Base-by-base conservation (phyloP, 257 asterid species). In the Nicotiana attenuata region DNA sequence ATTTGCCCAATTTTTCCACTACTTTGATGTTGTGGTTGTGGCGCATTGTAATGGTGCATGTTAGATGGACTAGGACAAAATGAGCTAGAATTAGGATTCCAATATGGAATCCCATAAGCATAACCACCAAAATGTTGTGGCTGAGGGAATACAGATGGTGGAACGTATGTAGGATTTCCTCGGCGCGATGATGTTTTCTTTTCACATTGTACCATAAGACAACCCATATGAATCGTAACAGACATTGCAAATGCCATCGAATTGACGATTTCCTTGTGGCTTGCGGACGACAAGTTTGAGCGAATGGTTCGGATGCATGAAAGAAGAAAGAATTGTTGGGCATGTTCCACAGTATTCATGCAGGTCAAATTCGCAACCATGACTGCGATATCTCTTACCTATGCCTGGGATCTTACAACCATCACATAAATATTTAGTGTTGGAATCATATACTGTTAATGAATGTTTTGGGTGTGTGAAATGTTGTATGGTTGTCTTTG, bases 311-410 rank as follows among this genome's bases (percentile, higher is more conserved):
- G n/a, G n/a, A n/a, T n/a, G n/a, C n/a, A 80, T 65, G 56, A 80
- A 80, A 15, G 65, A 47, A 1, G 88, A 13, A 66, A 86, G 88
- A 52, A 45, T 35, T 0, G 61, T 65, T 0, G 92, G 92, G 82
- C 94, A 91, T 26, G 88, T 90, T 16, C 83, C 87, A 45, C 91
- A 90, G 65, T 85, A 89, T 29, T 89, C 90, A 57, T 90, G 92
- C 66, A 89, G 1, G 85, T 89, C 87, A 76, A 90, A 90, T 33
- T 89, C 84, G 73, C 94, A 90, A 1, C 64, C 76, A 35, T 67
- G 11, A 82, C 91, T 89, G 0, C 88, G 90, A 78, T 79, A 85
- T 28, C 89, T 60, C 28, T 84, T 84, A 10, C 92, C 92, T 20
- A 53, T 45, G 5, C 92, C 89, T 10, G 28, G 24, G 7, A 90